These are phyloP conservation scores for Fusarium pseudograminearum DNA, from an alignment of 2,329 filamentous ascomycete species.

Conservation along the genomic window DNA sequence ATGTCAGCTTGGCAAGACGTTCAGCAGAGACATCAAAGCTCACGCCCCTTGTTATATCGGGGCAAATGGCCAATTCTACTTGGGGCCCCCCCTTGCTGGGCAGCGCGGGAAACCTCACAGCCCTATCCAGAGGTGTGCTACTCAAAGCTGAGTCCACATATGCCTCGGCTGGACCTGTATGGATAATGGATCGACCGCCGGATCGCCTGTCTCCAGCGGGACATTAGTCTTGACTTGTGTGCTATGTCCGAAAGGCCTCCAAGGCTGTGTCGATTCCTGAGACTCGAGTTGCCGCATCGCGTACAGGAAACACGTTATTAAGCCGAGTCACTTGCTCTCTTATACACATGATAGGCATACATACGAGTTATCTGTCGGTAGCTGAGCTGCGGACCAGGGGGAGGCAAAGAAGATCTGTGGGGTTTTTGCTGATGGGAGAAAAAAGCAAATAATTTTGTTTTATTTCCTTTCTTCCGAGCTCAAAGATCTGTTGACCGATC, in stretches of 20 bases:
- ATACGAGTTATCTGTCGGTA: constrained; percentile 29
- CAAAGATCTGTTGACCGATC: neutral
- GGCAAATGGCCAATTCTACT: constrained; percentile 2
- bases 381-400: constrained; percentile 36
- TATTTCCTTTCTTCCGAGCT: constrained; percentile 9
- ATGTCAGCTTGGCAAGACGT: constrained; percentile 9
- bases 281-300: constrained; percentile 15
- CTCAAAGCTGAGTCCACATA: constrained; percentile 36
- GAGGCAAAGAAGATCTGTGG: constrained; percentile 29
- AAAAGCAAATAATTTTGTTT: constrained; percentile 16
- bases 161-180: constrained; percentile 24
- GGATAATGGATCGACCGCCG: constrained; percentile 13
- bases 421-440: constrained; percentile 7
- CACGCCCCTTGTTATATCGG: constrained; percentile 5
- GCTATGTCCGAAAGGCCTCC: constrained; percentile 24
- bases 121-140: constrained; percentile 28
- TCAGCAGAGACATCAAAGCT: constrained; percentile 4
- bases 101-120: constrained; percentile 8
- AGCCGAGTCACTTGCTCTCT: neutral
- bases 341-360: constrained; percentile 15
- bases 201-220: constrained; percentile 1
- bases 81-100: neutral
- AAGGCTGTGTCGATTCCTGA: neutral
- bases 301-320: constrained; percentile 16
- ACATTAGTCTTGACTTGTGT: neutral